Base-by-base conservation (phyloP, 2,329 filamentous ascomycete genomes). In the Paramyrothecium roridum region DNA sequence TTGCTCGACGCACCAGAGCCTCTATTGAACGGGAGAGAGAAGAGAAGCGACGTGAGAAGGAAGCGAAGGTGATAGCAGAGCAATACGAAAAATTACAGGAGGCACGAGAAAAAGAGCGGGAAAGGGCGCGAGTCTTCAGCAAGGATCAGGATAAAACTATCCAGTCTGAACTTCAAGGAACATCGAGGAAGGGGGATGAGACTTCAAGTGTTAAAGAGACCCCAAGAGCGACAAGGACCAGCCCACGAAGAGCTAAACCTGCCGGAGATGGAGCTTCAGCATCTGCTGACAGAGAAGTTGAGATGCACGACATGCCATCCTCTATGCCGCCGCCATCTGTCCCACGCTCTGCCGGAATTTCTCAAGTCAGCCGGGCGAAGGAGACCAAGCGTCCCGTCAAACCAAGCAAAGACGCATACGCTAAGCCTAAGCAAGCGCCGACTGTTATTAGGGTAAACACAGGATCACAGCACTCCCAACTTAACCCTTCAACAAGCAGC, bases 361-460 rank as follows among this genome's bases (percentile, higher is more conserved):
- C 76, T 57, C 75, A 81, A 55, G 68, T 76, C 54, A 70, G 73
- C 61, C 82, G 81, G 59, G 77, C 69, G 50, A 80, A 76, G 51
- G 80, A 82, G 47, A 71, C 80, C 55, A 85, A 85, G 64, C 78
- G 86, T 53, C 85, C 85, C 1, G 65, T 82, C 3, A 88, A 83
- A 62, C 85, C 86, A 2, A 78, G 78, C 10, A 88, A 87, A 65
- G 85, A 89, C 45, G 65, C 77, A 1, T 61, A 77, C 3, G 61
- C 72, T 12, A 90, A 88, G 67, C 67, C 79, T 0, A 90, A 86
- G 67, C 85, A 87, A 56, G 83, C 83, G 1, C 89, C 73, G 2
- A 90, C 89, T 3, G 84, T 88, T 55, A 92, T 89, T 63, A 83
- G 83, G 55, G 87, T 91, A 57, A 89, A 88, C 60, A 86, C 84